Conservation (phyloP, 495 filamentous ascomycete species). For the Aspergillus egyptiacus region DNA sequence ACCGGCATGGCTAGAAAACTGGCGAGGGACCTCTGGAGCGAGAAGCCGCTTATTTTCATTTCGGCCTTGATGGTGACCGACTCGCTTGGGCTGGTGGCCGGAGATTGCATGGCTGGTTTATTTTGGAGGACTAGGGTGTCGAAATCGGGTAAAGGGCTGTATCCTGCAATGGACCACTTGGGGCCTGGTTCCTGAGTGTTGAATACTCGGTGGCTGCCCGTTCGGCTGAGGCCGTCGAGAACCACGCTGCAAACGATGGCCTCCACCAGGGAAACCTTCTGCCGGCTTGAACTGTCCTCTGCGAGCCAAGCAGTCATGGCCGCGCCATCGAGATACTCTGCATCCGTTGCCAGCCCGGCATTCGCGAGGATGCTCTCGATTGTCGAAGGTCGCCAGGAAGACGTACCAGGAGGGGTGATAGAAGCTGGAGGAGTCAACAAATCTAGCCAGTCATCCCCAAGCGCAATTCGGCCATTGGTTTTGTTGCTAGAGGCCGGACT, state of each 20-base stretch:
- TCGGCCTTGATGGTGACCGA: neutral
- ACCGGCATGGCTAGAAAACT: constrained; percentile 10
- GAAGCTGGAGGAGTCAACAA: constrained; percentile 12
- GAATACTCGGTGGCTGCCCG: constrained; percentile 8
- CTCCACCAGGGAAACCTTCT: constrained; percentile 7
- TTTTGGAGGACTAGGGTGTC: neutral
- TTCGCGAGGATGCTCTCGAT: constrained; percentile 16
- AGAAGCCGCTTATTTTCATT: constrained; percentile 14
- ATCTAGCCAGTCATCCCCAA: constrained; percentile 10
- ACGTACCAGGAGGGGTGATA: neutral
- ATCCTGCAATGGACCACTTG: constrained; percentile 9
- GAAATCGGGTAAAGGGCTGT: constrained; percentile 4
- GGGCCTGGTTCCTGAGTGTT: constrained; percentile 2
- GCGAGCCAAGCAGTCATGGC: neutral
- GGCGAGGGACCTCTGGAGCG: constrained; percentile 4
- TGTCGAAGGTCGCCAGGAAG: constrained; percentile 9
- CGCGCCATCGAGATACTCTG: neutral
- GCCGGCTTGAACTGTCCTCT: neutral
- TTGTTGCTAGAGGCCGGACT: neutral
- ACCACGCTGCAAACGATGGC: constrained; percentile 12
- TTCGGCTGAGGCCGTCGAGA: constrained; percentile 14
- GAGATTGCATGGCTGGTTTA: neutral
- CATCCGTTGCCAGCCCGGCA: neutral
- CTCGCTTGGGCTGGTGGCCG: neutral
- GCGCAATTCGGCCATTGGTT: constrained; percentile 7